Evolutionary conservation across 352 stramenopile genomes (phyloP).

Genomic region (Phytophthora constricta): DNA sequence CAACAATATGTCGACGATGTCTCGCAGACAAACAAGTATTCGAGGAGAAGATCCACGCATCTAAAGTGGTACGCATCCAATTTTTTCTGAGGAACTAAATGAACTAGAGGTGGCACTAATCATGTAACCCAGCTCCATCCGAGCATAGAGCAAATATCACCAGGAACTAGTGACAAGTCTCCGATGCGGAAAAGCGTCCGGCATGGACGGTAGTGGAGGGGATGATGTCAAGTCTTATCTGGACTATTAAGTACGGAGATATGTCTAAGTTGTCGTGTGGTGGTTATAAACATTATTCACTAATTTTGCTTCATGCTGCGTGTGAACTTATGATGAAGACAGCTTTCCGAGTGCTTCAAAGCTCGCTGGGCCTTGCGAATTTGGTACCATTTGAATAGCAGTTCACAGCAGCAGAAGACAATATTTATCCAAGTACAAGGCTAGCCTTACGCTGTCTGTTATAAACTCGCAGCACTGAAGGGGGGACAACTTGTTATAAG

Average conservation of each 20-base stretch:
- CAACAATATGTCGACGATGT: conserved; percentile 67
- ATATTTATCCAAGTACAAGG: conserved; percentile 71
- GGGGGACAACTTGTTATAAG: conserved; percentile 36
- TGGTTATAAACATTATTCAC: neutral
- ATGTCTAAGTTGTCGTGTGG: neutral
- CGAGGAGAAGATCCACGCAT: conserved; percentile 53
- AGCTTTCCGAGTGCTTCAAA: conserved; percentile 63
- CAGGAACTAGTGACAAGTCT: conserved; percentile 1
- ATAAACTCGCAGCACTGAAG: too few relatives aligned
- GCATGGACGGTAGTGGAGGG: neutral
- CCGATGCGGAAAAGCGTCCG: neutral
- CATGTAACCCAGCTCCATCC: conserved; percentile 1
- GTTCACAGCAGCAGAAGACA: conserved; percentile 68
- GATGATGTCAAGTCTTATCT: conserved; percentile 16
- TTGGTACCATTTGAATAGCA: conserved; percentile 47
- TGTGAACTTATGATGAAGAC: conserved; percentile 21
- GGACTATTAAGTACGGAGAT: conserved; percentile 29
- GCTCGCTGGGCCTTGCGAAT: conserved; percentile 38
- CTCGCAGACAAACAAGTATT: conserved; percentile 41
- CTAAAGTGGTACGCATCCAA: conserved; percentile 56
- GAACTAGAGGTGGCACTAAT: conserved; percentile 46
- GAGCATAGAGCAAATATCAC: neutral
- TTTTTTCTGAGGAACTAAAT: conserved; percentile 58
- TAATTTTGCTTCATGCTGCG: too few relatives aligned
- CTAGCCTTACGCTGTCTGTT: conserved; percentile 55